Evolutionary conservation across 2,329 filamentous ascomycete genomes (phyloP).

Genomic region (Cercospora sp.): DNA sequence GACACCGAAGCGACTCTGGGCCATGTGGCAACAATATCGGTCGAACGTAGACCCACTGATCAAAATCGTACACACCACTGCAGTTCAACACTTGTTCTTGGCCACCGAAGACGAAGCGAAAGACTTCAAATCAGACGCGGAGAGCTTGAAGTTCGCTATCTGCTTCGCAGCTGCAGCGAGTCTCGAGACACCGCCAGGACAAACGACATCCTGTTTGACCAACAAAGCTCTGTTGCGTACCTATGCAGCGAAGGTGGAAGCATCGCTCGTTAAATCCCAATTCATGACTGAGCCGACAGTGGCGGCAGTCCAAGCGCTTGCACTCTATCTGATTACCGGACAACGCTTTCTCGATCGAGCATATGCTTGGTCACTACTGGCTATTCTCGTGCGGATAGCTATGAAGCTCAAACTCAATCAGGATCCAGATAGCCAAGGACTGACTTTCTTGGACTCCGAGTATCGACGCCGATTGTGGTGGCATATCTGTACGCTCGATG

Average conservation of each 20-base stretch:
- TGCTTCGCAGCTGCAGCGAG: slow-evolving; percentile 27
- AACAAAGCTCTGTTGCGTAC: slow-evolving; percentile 13
- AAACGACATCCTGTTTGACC: slow-evolving; percentile 10
- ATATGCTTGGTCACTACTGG: slow-evolving; percentile 25
- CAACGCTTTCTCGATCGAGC: slow-evolving; percentile 16
- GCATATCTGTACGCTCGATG: slow-evolving; percentile 29
- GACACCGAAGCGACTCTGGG: slow-evolving; percentile 19
- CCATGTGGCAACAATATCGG: slow-evolving; percentile 26
- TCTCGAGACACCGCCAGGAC: slow-evolving; percentile 11
- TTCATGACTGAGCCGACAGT: slow-evolving; percentile 25
- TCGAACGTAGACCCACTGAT: slow-evolving; percentile 25
- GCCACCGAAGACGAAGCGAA: slow-evolving; percentile 11
- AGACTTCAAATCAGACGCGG: slow-evolving; percentile 11
- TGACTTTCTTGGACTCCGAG: slow-evolving; percentile 23
- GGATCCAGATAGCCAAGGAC: slow-evolving; percentile 24
- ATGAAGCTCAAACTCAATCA: slow-evolving; percentile 26
- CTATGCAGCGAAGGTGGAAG: slow-evolving; percentile 20
- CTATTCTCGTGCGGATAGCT: slow-evolving; percentile 25
- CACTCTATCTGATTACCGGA: slow-evolving; percentile 24
- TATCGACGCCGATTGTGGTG: slow-evolving; percentile 28
- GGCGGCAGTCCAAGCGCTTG: slow-evolving; percentile 22
- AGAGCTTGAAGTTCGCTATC: slow-evolving; percentile 24
- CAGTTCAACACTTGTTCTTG: slow-evolving; percentile 23
- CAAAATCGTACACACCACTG: slow-evolving; percentile 23
- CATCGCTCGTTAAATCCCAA: slow-evolving; percentile 16